Evolutionary conservation across 2,329 filamentous ascomycete species (phyloP).

Genomic region (Exophiala phaeomuriformis): DNA sequence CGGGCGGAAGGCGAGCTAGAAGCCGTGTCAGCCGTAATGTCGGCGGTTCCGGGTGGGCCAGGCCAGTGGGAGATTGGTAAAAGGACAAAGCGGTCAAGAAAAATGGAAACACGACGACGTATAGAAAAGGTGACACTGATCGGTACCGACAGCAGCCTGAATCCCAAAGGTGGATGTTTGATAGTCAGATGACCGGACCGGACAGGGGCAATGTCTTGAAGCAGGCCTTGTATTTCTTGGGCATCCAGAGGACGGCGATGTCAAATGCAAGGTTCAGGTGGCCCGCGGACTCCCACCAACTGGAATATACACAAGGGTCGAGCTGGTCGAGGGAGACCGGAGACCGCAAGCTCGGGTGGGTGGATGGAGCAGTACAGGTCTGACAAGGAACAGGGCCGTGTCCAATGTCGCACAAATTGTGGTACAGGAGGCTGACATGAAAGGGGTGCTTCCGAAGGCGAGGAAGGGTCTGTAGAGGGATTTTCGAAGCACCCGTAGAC

Average conservation of each 20-base stretch:
- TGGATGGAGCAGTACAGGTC: background rate
- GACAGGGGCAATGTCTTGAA: background rate
- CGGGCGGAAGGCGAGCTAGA: too few relatives aligned
- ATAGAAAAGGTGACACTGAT: background rate
- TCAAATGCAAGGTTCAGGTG: slow-evolving; percentile 1
- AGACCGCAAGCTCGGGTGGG: background rate
- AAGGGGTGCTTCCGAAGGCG: background rate
- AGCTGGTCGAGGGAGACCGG: background rate
- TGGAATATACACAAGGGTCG: background rate
- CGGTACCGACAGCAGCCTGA: background rate
- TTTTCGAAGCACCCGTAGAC: background rate
- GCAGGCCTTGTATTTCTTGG: background rate
- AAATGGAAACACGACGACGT: background rate
- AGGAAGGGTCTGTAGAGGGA: background rate
- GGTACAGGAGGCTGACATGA: background rate
- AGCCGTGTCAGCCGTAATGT: too few relatives aligned
- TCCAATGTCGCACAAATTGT: background rate
- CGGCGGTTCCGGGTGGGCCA: background rate
- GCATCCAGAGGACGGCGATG: background rate
- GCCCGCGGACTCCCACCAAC: background rate
- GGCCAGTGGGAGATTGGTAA: background rate
- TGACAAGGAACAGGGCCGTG: background rate
- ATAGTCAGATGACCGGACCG: background rate
- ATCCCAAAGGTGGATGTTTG: background rate
- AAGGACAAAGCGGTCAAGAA: background rate